phyloP scores from a whole-genome alignment of 768 basidiomycete species.

The Psilocybe subaeruginosa region DNA sequence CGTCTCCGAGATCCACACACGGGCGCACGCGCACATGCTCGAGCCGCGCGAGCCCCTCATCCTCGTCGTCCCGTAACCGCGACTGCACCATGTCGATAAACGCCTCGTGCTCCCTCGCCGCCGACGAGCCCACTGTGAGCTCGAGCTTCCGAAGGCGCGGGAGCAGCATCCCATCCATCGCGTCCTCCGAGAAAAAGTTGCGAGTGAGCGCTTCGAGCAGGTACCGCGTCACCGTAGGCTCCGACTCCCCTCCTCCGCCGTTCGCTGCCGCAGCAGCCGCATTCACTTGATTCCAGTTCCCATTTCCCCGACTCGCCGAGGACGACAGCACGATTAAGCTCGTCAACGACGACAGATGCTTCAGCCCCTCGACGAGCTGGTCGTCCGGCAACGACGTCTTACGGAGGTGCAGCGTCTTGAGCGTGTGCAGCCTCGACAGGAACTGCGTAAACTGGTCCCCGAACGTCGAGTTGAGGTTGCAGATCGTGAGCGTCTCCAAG shows the following conservation, averaged over 20 bases:
- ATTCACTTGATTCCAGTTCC: no score
- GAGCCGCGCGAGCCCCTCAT: slow-evolving; percentile 27
- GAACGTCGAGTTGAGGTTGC: slow-evolving; percentile 39
- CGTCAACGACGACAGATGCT: slow-evolving; percentile 34
- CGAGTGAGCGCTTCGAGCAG: slow-evolving; percentile 39
- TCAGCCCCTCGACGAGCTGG: slow-evolving; percentile 35
- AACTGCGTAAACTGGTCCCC: slow-evolving; percentile 35
- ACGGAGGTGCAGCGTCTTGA: slow-evolving; percentile 39
- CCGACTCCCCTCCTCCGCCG: slow-evolving; percentile 11
- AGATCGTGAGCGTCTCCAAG: slow-evolving; percentile 39
- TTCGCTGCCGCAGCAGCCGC: neutral
- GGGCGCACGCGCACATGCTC: slow-evolving; percentile 30
- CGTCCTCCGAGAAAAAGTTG: slow-evolving; percentile 29
- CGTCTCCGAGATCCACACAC: slow-evolving; percentile 24
- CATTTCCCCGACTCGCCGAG: neutral
- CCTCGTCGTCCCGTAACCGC: slow-evolving; percentile 25
- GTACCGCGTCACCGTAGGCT: slow-evolving; percentile 35
- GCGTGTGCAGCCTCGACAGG: slow-evolving; percentile 31
- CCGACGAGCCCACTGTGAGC: slow-evolving; percentile 36
- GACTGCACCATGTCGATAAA: slow-evolving; percentile 41
- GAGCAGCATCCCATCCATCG: slow-evolving; percentile 30
- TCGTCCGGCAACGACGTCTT: slow-evolving; percentile 38
- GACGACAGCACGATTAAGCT: slow-evolving; percentile 38
- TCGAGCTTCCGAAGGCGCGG: slow-evolving; percentile 39
- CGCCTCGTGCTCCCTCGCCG: slow-evolving; percentile 29